Evolutionary conservation across 768 basidiomycete species (phyloP).

Genomic region (Candolleomyces eurysporus): DNA sequence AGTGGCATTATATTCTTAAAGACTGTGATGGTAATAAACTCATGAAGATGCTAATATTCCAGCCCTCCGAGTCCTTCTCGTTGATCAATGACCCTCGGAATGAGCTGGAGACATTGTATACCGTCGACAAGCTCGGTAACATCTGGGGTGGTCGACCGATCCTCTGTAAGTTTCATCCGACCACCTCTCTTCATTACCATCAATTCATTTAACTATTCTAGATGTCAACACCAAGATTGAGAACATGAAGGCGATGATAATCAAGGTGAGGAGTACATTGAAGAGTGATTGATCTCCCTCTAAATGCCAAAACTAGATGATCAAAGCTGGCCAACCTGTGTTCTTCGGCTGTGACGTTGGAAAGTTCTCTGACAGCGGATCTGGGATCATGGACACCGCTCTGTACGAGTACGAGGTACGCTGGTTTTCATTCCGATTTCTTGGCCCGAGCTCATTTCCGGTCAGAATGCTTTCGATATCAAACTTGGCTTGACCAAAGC

Average conservation of each 20-base stretch:
- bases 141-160: conserved; percentile 86
- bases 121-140: conserved; percentile 91
- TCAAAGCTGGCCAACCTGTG: conserved; percentile 85
- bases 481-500: conserved; percentile 80
- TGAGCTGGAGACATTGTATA: conserved; percentile 77
- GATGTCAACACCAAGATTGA: conserved; percentile 89
- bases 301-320: conserved; percentile 32
- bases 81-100: conserved; percentile 96
- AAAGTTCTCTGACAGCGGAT: conserved; percentile 65
- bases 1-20: conserved; percentile 16
- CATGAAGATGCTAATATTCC: background rate
- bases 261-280: conserved; percentile 44
- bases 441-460: background rate
- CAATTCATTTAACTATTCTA: conserved; percentile 25
- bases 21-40: background rate
- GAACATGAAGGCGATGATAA: conserved; percentile 77
- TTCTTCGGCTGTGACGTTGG: conserved; percentile 99
- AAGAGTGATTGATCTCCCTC: too few relatives aligned
- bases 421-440: background rate
- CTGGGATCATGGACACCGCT: conserved; percentile 85
- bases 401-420: conserved; percentile 80
- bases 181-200: background rate
- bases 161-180: conserved; percentile 57
- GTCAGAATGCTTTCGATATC: conserved; percentile 79
- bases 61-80: conserved; percentile 81